Evolutionary conservation across 108 stramenopile genomes (phyloP).

Genomic region (Conticribra weissflogii): DNA sequence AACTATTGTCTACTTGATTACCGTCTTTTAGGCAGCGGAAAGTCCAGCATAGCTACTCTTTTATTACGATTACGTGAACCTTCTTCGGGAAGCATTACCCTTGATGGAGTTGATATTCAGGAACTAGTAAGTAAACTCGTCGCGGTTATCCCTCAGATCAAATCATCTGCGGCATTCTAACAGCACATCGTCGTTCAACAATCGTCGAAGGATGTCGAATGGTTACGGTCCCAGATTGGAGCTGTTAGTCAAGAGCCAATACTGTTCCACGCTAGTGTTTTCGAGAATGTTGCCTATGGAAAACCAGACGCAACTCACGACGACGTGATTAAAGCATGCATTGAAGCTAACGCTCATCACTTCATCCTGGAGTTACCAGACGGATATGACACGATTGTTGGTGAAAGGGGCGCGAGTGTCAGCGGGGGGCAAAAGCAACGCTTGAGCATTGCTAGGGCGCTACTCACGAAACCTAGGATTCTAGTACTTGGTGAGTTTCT

Average conservation of each 20-base stretch:
- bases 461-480: conserved; percentile 68
- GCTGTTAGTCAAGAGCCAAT: conserved; percentile 85
- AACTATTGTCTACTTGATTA: too few species aligned
- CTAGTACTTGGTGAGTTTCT: conserved; percentile 55
- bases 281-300: conserved; percentile 82
- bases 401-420: conserved; percentile 69
- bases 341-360: conserved; percentile 62
- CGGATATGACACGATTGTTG: conserved; percentile 71
- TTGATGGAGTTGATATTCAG: conserved; percentile 73
- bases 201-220: conserved; percentile 36
- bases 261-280: conserved; percentile 75
- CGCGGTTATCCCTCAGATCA: too few species aligned
- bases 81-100: conserved; percentile 46
- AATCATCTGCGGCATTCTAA: conserved; percentile 14
- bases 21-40: conserved; percentile 84
- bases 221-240: conserved; percentile 68
- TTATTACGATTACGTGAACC: conserved; percentile 82
- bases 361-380: conserved; percentile 75
- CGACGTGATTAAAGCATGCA: conserved; percentile 60
- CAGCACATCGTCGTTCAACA: not conserved
- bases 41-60: conserved; percentile 66
- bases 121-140: conserved; percentile 17
- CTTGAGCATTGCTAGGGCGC: conserved; percentile 87
- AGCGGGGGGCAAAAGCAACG: conserved; percentile 94
- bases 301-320: conserved; percentile 50